Conservation (phyloP, 2,329 filamentous ascomycete genomes). For the Penicillium sp. region DNA sequence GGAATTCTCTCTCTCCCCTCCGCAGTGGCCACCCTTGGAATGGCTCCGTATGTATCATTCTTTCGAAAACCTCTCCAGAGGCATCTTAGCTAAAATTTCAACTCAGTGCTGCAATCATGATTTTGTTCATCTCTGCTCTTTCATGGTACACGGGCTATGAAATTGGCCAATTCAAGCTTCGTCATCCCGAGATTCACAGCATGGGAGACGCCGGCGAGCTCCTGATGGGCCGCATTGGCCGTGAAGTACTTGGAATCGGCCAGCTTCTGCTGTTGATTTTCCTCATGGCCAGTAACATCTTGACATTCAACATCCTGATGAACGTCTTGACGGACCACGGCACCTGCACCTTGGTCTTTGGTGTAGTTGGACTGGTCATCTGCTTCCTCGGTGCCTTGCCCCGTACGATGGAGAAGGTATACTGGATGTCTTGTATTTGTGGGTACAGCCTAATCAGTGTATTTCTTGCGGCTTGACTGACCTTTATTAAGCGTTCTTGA, state of each 20-base stretch:
- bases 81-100: neutral
- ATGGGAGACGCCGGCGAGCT: conserved; percentile 67
- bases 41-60: conserved; percentile 47
- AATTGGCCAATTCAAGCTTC: conserved; percentile 58
- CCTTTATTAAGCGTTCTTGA: conserved; percentile 53
- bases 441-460: conserved; percentile 7
- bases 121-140: conserved; percentile 53
- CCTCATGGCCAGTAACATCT: conserved; percentile 67
- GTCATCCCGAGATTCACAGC: conserved; percentile 59
- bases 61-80: neutral
- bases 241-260: conserved; percentile 60
- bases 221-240: conserved; percentile 60
- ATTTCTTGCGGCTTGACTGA: neutral
- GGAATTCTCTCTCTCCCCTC: conserved; percentile 58
- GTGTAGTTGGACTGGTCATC: conserved; percentile 57
- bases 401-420: conserved; percentile 61
- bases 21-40: conserved; percentile 53
- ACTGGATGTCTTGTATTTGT: conserved; percentile 60
- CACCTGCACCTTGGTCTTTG: conserved; percentile 63
- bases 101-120: conserved; percentile 51
- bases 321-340: conserved; percentile 61
- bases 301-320: conserved; percentile 67
- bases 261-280: conserved; percentile 65
- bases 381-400: conserved; percentile 61
- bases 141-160: conserved; percentile 61